Base-by-base conservation (phyloP, 441 rosid genomes). In the Theobroma grandiflorum region DNA sequence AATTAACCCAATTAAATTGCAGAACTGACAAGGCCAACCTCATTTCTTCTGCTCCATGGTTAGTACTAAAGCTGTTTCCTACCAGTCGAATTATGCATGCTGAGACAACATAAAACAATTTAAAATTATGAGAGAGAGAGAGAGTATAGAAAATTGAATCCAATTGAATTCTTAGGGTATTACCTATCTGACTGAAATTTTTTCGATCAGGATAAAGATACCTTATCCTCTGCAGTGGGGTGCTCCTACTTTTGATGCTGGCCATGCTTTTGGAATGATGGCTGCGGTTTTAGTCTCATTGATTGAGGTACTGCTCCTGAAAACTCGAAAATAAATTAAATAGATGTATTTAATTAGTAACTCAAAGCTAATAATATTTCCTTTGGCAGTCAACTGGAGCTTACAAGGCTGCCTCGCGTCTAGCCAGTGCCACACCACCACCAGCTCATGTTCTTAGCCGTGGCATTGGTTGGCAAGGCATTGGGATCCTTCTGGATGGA, bases 181-280 rank as follows among this genome's bases (percentile, higher is more conserved):
- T 50, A 55, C 65, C 10, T 35, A 35, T 37, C 61, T 80, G 45
- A 66, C 71, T 61, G 66, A 57, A 63, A 37, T 43, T 69, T 4
- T 66, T 52, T 52, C 33, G 40, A 35, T 59, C 84, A 97, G 99
- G 99, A 92, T 97, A 84, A 95, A 95, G 87, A 90, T 95, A 53
- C 99, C 99, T 49, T 97, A 94, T 85, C 99, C 99, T 87, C 98
- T 95, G 58, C 97, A 97, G 52, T 97, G 99, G 99, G 99, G 99
- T 78, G 99, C 99, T 59, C 99, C 99, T 70, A 95, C 94, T 66
- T 97, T 97, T 81, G 94, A 95, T 90, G 99, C 96, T 73, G 98
- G 99, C 61, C 99, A 95, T 89, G 91, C 98, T 80, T 95, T 95
- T n/a, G 99, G 96, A 76, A 97, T 95, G 99, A 93, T 97, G 97